Evolutionary conservation across 768 basidiomycete species (phyloP), one percentile per base, ranked within the genome.

Genomic region (Royoungia palumana): DNA sequence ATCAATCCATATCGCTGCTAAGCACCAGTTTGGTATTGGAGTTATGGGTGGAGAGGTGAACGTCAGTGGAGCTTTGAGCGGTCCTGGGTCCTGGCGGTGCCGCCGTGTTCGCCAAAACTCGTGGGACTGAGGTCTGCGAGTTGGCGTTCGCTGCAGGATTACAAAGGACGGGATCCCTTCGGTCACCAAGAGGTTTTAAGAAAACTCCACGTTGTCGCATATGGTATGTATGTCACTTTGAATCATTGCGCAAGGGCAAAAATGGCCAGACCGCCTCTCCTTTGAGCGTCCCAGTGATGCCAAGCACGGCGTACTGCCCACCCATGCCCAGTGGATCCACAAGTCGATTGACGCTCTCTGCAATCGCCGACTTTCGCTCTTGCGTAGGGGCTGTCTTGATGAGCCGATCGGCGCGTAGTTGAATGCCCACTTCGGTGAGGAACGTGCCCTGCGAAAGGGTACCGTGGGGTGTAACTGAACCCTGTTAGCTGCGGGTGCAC

Each of bases 311-410:
- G 62, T 97, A 98, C 71, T 95, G 80, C 34, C 66, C 73, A 0
- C 96, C 95, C 95, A 98, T 98, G 17, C 91, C 83, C 11, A 71
- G 70, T 2, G 74, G 74, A 64, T 96, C 89, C 16, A 92, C 78
- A n/a, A 97, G 71, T 51, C 94, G 69, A 47, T 75, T 66, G 20
- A 83, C 88, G 0, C 82, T 85, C 21, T 74, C 70, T 20, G 70
- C 70, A 39, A 94, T 84, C 4, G 75, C 76, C 2, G 64, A 58
- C 53, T 70, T 70, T 17, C 82, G 71, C 39, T 82, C 82, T 2
- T 77, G 70, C 4, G 72, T 70, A 9, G 63, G 35, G 0, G 84
- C 82, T 0, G 72, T 65, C 11, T 74, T 67, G n/a, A 80, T 69
- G 21, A 97, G 76, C 5, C 72, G 73, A 0, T 81, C 75, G 6